phyloP scores from a whole-genome alignment of 352 stramenopile genomes.

The Plasmopara halstedii region DNA sequence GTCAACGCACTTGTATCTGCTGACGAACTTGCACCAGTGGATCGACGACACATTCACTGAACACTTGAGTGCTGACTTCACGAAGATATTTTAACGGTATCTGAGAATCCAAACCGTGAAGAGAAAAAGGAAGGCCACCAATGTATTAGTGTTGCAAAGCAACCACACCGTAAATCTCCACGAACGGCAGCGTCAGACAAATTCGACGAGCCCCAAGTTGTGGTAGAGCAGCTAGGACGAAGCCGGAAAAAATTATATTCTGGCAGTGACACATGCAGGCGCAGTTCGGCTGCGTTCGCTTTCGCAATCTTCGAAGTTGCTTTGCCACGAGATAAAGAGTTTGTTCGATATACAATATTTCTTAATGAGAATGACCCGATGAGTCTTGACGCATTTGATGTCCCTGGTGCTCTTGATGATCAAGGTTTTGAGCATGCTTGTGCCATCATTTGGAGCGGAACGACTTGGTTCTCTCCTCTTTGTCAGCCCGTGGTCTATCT shows the following conservation, averaged over 20 bases:
- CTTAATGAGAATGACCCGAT: background rate
- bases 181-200: background rate
- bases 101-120: background rate
- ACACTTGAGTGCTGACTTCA: background rate
- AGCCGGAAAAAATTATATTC: background rate
- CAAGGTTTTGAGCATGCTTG: background rate
- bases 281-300: background rate
- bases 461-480: background rate
- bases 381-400: background rate
- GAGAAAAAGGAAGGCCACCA: background rate
- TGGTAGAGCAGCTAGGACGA: background rate
- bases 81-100: background rate
- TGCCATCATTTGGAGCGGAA: background rate
- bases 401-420: background rate
- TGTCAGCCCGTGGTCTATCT: constrained; percentile 16
- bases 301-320: constrained; percentile 2
- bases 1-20: background rate
- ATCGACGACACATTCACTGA: background rate
- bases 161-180: constrained; percentile 2
- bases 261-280: background rate
- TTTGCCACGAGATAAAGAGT: background rate
- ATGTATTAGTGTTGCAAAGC: constrained; percentile 3
- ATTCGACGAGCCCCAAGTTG: background rate
- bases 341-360: background rate
- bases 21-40: constrained; percentile 2